These are phyloP conservation scores for Amanita brunnescens DNA, from an alignment of 768 basidiomycete genomes.

Conservation along the genomic window DNA sequence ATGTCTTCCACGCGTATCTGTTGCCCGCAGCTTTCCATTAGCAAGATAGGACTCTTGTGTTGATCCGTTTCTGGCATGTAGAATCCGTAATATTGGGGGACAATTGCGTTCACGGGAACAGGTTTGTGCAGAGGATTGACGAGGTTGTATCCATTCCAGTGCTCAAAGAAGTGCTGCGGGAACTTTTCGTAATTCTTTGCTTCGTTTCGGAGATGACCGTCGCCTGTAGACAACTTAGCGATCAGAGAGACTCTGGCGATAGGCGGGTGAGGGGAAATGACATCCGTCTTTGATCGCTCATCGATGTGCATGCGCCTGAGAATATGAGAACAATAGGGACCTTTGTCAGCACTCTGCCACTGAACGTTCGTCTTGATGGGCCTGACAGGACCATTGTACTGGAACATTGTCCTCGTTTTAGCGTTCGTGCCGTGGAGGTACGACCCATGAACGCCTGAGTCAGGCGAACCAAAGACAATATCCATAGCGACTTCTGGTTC, in stretches of 20 bases:
- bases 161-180: conserved; percentile 36
- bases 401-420: neutral
- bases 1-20: conserved; percentile 19
- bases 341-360: conserved; percentile 23
- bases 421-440: neutral
- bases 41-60: conserved; percentile 32
- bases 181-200: conserved; percentile 37
- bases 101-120: conserved; percentile 39
- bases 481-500: neutral
- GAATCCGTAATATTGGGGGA: conserved; percentile 60
- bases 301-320: neutral
- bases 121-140: conserved; percentile 33
- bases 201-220: conserved; percentile 30
- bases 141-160: conserved; percentile 42
- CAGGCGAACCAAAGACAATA: neutral
- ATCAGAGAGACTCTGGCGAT: conserved; percentile 32
- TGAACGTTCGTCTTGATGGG: conserved; percentile 18
- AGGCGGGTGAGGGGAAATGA: conserved; percentile 16
- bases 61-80: conserved; percentile 23
- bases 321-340: conserved; percentile 24
- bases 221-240: conserved; percentile 37
- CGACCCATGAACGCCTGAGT: neutral
- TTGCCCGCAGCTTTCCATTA: conserved; percentile 34
- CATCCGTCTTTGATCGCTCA: neutral
- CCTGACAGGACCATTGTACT: conserved; percentile 20